These are phyloP conservation scores for Trifolium dubium DNA, from an alignment of 306 rosid species.

Conservation along the genomic window DNA sequence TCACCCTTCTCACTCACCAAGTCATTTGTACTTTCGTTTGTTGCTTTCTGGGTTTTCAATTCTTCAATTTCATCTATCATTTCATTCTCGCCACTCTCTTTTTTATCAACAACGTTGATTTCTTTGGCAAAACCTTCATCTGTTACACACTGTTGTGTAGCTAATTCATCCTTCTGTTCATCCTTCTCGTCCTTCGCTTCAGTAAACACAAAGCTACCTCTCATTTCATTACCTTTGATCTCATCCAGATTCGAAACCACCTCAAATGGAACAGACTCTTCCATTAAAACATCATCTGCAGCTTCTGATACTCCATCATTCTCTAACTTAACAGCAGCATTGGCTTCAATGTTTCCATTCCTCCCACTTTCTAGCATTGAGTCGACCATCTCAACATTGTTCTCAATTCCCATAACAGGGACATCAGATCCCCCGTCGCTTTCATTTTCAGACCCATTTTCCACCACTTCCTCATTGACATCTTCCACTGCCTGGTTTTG, in stretches of 20 bases:
- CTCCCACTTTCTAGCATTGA: slow-evolving; percentile 46
- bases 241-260: slow-evolving; percentile 32
- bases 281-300: slow-evolving; percentile 52
- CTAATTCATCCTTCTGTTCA: slow-evolving; percentile 39
- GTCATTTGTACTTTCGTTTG: slow-evolving; percentile 33
- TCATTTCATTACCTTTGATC: slow-evolving; percentile 40
- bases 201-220: slow-evolving; percentile 29
- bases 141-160: slow-evolving; percentile 20
- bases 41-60: slow-evolving; percentile 28
- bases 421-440: slow-evolving; percentile 60
- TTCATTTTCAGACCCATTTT: slow-evolving; percentile 57
- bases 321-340: slow-evolving; percentile 32
- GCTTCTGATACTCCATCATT: slow-evolving; percentile 46
- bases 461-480: slow-evolving; percentile 70
- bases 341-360: slow-evolving; percentile 34
- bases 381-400: slow-evolving; percentile 54
- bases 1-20: slow-evolving; percentile 37
- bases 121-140: slow-evolving; percentile 39
- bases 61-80: slow-evolving; percentile 38
- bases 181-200: slow-evolving; percentile 40
- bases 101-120: slow-evolving; percentile 29
- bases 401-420: slow-evolving; percentile 51
- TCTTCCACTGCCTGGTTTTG: slow-evolving; percentile 53
- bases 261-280: slow-evolving; percentile 46
- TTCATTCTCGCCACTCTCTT: slow-evolving; percentile 39